phyloP scores from a whole-genome alignment of 2,329 filamentous ascomycete species.

The Exophiala bonariae region DNA sequence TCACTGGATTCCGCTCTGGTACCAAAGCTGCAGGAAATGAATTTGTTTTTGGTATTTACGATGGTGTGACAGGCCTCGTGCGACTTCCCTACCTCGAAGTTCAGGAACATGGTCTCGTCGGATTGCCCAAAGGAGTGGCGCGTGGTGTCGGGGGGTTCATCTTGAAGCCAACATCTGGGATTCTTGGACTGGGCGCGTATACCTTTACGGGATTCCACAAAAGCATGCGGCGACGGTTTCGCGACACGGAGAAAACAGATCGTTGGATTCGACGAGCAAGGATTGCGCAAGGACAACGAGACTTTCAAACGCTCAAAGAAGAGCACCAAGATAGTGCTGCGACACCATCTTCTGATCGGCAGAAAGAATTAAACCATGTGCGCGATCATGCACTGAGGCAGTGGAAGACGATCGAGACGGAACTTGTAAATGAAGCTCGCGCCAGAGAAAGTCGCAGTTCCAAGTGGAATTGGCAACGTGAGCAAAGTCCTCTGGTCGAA shows the following conservation, averaged over 20 bases:
- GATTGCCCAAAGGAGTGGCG: conserved; percentile 44
- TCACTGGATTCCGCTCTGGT: conserved; percentile 50
- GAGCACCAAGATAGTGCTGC: neutral
- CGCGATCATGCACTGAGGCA: conserved; percentile 21
- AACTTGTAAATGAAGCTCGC: conserved; percentile 16
- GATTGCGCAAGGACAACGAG: conserved; percentile 25
- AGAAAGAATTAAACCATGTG: conserved; percentile 12
- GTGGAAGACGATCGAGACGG: conserved; percentile 20
- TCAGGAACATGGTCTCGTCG: conserved; percentile 41
- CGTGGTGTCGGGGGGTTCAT: conserved; percentile 48
- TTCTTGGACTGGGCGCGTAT: conserved; percentile 43
- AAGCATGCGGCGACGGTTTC: conserved; percentile 38
- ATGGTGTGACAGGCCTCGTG: conserved; percentile 47
- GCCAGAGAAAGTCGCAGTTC: conserved; percentile 13
- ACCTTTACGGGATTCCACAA: conserved; percentile 44
- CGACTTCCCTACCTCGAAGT: conserved; percentile 45
- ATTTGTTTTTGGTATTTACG: conserved; percentile 44
- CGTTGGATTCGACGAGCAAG: conserved; percentile 35
- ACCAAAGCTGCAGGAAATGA: conserved; percentile 45
- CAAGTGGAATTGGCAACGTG: conserved; percentile 1
- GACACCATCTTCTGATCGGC: neutral
- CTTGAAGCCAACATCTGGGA: conserved; percentile 46
- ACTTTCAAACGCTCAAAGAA: conserved; percentile 15
- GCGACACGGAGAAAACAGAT: conserved; percentile 37
- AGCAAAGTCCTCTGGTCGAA: neutral